Evolutionary conservation across 495 filamentous ascomycete genomes (phyloP).

Genomic region (Podospora conica): DNA sequence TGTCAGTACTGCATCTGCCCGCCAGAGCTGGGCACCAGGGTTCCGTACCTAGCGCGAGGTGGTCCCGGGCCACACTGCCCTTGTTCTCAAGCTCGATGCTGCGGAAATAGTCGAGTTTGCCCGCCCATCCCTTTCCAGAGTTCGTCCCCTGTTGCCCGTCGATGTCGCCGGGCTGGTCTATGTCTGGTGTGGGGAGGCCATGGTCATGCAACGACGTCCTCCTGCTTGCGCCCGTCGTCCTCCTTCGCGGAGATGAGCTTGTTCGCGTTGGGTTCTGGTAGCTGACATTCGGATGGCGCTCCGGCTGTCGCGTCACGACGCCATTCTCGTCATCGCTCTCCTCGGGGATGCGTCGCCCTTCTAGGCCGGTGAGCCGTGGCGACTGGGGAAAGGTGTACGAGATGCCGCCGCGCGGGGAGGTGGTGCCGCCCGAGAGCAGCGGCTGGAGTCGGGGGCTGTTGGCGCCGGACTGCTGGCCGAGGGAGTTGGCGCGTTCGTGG

Average conservation of each 20-base stretch:
- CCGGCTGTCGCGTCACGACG: constrained; percentile 28
- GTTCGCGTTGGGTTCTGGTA: constrained; percentile 33
- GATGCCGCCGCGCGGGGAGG: constrained; percentile 6
- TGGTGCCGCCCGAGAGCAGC: constrained; percentile 6
- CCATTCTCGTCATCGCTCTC: constrained; percentile 26
- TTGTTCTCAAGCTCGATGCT: constrained; percentile 93
- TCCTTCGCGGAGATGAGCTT: constrained; percentile 15
- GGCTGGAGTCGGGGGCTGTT: constrained; percentile 24
- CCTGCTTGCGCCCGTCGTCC: constrained; percentile 10
- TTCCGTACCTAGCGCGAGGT: constrained; percentile 76
- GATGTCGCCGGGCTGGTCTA: constrained; percentile 9
- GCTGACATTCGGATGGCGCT: constrained; percentile 19
- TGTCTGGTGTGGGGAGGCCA: not conserved
- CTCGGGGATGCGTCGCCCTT: constrained; percentile 8
- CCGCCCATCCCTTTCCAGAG: constrained; percentile 26
- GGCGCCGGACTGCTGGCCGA: constrained; percentile 11
- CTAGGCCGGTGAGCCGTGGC: not conserved
- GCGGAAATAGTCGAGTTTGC: constrained; percentile 61
- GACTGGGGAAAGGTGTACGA: constrained; percentile 7
- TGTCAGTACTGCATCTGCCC: constrained; percentile 6
- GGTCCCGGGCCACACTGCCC: constrained; percentile 89
- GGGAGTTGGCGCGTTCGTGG: constrained; percentile 28
- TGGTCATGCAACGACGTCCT: constrained; percentile 6
- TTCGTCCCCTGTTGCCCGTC: constrained; percentile 17
- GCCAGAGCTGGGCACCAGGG: constrained; percentile 15